Base-by-base conservation (phyloP, 768 basidiomycete species). In the Phlebiopsis flavidoalba region DNA sequence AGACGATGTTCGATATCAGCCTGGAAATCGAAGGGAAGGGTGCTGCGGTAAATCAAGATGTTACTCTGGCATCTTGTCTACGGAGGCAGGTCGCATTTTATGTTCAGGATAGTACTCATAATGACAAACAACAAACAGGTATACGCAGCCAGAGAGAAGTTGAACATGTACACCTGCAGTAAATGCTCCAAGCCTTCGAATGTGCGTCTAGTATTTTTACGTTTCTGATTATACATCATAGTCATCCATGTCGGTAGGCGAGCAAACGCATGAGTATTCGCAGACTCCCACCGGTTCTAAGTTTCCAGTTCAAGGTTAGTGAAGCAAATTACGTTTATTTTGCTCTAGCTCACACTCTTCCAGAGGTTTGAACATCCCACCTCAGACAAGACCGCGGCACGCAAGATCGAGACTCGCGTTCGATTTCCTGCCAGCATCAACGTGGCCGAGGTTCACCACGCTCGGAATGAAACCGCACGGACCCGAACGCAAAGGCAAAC, bases 361-460 rank as follows among this genome's bases (percentile, higher is more conserved):
- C 68, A 97, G 95, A 88, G 96, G 2, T 98, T 98, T 72, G 95
- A 96, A 69, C 94, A 97, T 68, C 89, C 87, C 66, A 83, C 85
- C 51, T 73, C 79, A 48, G 83, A 93, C 66, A 91, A 86, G 69
- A 77, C 82, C 33, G 80, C 86, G 31, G 85, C 93, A 0, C 83
- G 85, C 64, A 98, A 98, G 74, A 88, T 98, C 50, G 93, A 95
- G 66, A 78, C 85, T 1, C 83, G 80, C 21, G 86, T 98, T 57
- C 84, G 85, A 5, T 93, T 96, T 69, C 93, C 95, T 1, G 84
- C 88, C 3, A 80, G 80, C 45, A 79, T 97, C 50, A 91, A 95
- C 71, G 95, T 98, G 94, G 84, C 85, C 5, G 88, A 91, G n/a
- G 0, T 98, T 85, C 72, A 93, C 91, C 53, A 87, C 90, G 1